phyloP scores from a whole-genome alignment of 495 filamentous ascomycete species.

The Penicillium taxi region DNA sequence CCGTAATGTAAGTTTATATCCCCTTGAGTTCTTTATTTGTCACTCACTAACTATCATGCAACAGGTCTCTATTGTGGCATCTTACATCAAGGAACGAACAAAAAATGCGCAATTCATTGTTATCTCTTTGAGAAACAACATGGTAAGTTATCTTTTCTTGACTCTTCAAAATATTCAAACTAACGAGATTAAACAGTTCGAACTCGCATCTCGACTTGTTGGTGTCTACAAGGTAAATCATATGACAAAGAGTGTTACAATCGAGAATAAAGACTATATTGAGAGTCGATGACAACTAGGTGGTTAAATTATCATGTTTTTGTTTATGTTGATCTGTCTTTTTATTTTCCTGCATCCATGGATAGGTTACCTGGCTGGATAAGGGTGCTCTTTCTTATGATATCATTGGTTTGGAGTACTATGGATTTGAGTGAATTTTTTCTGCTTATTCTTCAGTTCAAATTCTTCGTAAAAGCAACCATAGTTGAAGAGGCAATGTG shows the following conservation, averaged over 20 bases:
- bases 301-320: slow-evolving; percentile 9
- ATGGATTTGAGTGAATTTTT: slow-evolving; percentile 53
- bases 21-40: neutral
- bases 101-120: slow-evolving; percentile 99
- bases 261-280: slow-evolving; percentile 84
- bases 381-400: slow-evolving; percentile 20
- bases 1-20: slow-evolving; percentile 65
- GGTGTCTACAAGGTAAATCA: slow-evolving; percentile 99
- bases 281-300: slow-evolving; percentile 30
- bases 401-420: slow-evolving; percentile 28
- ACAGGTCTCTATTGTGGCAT: slow-evolving; percentile 96
- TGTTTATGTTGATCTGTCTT: slow-evolving; percentile 9
- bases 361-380: slow-evolving; percentile 17
- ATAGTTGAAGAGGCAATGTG: too few species aligned
- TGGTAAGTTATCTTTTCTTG: slow-evolving; percentile 43
- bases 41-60: slow-evolving; percentile 12
- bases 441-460: too few species aligned
- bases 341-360: slow-evolving; percentile 13
- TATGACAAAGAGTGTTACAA: slow-evolving; percentile 97
- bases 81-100: slow-evolving; percentile 96
- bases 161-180: neutral
- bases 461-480: too few species aligned
- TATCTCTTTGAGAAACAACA: slow-evolving; percentile 96
- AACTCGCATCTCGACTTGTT: slow-evolving; percentile 84
- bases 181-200: slow-evolving; percentile 49